A percentile compares a stretch with the other conserved stretches of the same genome.
Evolutionary conservation across 805 yeast species (phyloP).

Genomic region (Gaillardinia entomophila): DNA sequence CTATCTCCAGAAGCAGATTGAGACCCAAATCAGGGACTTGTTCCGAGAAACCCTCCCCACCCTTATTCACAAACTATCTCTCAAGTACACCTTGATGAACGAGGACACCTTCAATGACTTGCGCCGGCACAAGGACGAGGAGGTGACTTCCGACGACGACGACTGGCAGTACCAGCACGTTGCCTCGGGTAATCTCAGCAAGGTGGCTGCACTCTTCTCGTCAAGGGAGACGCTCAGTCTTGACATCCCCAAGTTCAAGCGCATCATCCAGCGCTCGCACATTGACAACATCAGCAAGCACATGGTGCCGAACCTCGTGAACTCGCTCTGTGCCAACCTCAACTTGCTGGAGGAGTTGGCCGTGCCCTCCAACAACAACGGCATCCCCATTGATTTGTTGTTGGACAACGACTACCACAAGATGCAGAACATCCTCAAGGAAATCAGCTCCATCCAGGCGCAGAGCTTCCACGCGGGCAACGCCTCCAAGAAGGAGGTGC

Average conservation of each 20-base stretch:
- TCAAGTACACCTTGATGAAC: slow-evolving; percentile 38
- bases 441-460: slow-evolving; percentile 43
- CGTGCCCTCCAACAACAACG: slow-evolving; percentile 14
- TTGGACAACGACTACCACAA: slow-evolving; percentile 18
- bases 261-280: slow-evolving; percentile 53
- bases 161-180: slow-evolving; percentile 29
- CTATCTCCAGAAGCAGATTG: slow-evolving; percentile 77
- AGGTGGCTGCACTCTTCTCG: slow-evolving; percentile 43
- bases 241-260: slow-evolving; percentile 51
- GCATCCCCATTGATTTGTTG: slow-evolving; percentile 36
- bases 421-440: slow-evolving; percentile 31
- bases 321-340: slow-evolving; percentile 29
- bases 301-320: slow-evolving; percentile 29
- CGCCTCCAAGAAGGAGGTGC: slow-evolving; percentile 9
- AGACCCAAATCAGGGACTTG: slow-evolving; percentile 69
- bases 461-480: slow-evolving; percentile 26
- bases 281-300: slow-evolving; percentile 37
- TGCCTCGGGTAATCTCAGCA: slow-evolving; percentile 46
- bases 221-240: slow-evolving; percentile 80
- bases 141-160: slow-evolving; percentile 19
- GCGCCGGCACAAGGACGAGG: slow-evolving; percentile 13
- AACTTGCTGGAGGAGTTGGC: slow-evolving; percentile 13
- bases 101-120: slow-evolving; percentile 15
- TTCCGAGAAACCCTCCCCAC: slow-evolving; percentile 83
- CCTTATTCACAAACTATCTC: slow-evolving; percentile 67